Evolutionary conservation across 179 eudicot genomes (phyloP), one percentile per base, ranked within the genome.

Genomic region (Nepenthes alata): DNA sequence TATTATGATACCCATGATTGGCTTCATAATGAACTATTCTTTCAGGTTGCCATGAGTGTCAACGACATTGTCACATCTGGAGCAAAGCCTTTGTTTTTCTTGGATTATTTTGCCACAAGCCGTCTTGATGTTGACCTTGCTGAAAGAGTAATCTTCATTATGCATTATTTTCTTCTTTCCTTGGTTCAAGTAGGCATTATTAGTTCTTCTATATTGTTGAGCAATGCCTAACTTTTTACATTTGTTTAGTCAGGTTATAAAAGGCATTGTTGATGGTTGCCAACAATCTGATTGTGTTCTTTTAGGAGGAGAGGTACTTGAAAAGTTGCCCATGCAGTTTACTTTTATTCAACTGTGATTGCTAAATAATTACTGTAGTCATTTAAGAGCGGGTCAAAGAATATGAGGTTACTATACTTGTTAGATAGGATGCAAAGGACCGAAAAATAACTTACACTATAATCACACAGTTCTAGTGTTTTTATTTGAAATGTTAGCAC

Each of bases 41-140:
- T 4, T 35, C 78, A 84, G 96, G 96, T 91, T 78, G 98, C 98
- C 9, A 91, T 91, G 98, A 91, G 96, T 73, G 98, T 91, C 39
- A 91, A 89, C 66, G 98, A 91, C 76, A 89, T 91, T 59, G 68
- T 91, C 66, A 91, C 98, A 57, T 89, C 96, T 60, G 98, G 98
- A 59, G 98, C 96, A 59, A 86, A 89, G 61, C 98, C 96, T 5
- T 63, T 89, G 62, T 91, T 91, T 72, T 91, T 91, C 74, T 88
- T 91, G 70, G 96, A 91, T 77, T 91, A 91, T 74, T 91, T 76
- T 64, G 98, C 98, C 35, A 91, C 98, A 34, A 84, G 96, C 70
- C 88, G 41, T 66, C 93, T 91, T 55, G 96, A 91, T 74, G 98
- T 89, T 64, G 90, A 89, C 71, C 93, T 91, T 59, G 98, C 96